phyloP scores from a whole-genome alignment of 192 early-diverging fungal genomes.

The Thamnidium elegans region DNA sequence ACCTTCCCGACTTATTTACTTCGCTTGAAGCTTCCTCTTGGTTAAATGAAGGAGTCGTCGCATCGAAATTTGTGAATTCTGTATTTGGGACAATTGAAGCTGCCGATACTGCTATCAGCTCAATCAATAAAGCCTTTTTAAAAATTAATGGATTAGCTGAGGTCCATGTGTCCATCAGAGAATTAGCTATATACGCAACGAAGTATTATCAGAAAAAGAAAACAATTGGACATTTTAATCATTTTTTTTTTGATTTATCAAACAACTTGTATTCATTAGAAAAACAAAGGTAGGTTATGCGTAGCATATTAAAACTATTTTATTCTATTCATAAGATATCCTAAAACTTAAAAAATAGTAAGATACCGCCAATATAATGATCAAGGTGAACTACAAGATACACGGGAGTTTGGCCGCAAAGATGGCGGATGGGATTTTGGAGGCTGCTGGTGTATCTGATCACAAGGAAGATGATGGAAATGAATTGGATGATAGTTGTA shows the following conservation, averaged over 20 bases:
- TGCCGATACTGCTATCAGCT: not conserved
- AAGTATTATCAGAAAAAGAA: not conserved
- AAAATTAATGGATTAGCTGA: not conserved
- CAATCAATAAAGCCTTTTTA: not conserved
- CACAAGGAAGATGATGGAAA: not conserved
- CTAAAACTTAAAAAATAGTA: no score
- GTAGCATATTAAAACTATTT: no score
- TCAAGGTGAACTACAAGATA: not conserved
- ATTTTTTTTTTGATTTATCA: not conserved
- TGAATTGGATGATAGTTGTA: not conserved
- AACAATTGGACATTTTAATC: not conserved
- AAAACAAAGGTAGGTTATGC: not conserved
- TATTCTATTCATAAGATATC: no score
- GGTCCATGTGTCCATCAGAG: not conserved
- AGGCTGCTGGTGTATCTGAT: not conserved
- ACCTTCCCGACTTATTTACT: not conserved
- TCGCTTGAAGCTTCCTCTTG: not conserved
- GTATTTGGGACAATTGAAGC: not conserved
- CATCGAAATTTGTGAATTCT: not conserved
- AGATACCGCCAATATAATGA: not conserved
- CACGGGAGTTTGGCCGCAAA: not conserved
- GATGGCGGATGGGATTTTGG: not conserved
- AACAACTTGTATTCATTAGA: not conserved
- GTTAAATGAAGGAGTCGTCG: not conserved
- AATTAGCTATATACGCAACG: not conserved